Evolutionary conservation across 1,139 yeast genomes (phyloP), one percentile per base, ranked within the genome.

Genomic region (Debaryomyces robertsiae): DNA sequence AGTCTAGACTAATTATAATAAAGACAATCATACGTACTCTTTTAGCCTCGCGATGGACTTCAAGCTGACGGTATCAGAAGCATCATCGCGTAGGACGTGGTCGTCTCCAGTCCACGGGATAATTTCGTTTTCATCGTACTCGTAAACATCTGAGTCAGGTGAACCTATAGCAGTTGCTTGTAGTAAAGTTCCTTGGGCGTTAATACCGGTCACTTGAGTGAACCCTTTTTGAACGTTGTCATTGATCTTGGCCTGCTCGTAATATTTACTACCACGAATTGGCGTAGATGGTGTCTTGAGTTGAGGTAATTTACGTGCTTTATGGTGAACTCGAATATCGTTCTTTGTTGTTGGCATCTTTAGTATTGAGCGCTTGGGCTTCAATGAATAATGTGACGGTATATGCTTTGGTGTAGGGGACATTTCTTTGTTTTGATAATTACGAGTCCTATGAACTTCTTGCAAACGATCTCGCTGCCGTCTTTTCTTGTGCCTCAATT

Each of bases 371-470:
- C 63, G 56, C 49, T 69, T 69, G 0, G 78, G 78, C 47, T 70
- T 65, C 29, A 73, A 54, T 1, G 58, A 62, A 37, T 67, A 68
- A 49, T 73, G 78, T 11, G 73, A 67, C 2, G 78, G 78, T 41
- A 63, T 61, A 44, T 69, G 74, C 43, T 71, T 72, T 0, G 75
- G 77, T 0, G 71, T 66, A 0, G 76, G 75, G 1, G 74, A 67
- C n/a, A 45, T n/a, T 32, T 36, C 43, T 34, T 46, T 15, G 40
- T 47, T 27, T 45, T 34, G 39, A 29, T 36, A 25, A n/a, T 25
- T 30, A 19, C 36, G 40, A 15, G 40, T 41, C 27, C 36, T 33
- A 14, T 13, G 29, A 25, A 17, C 15, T 17, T 22, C 22, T 14
- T 24, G 13, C 32, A 34, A 32, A 23, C 38, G 35, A 38, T 30